Conservation (phyloP, 148 eudicot genomes). For the Rhododendron molle region DNA sequence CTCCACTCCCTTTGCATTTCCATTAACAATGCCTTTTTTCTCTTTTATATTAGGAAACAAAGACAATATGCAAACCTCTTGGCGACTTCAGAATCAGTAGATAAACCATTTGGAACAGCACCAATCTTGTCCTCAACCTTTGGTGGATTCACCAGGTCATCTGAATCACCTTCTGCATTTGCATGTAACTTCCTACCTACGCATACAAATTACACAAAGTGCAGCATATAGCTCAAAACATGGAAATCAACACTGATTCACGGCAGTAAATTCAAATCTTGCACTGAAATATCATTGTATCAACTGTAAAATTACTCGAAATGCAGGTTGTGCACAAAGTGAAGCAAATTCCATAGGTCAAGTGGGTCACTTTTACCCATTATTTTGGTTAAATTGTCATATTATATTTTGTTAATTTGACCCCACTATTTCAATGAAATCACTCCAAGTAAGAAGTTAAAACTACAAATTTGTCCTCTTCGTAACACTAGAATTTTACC, state of each 20-base stretch:
- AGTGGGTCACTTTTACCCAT: neutral
- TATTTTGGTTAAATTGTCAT: neutral
- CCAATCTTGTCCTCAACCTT: slow-evolving; percentile 92
- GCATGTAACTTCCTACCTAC: slow-evolving; percentile 77
- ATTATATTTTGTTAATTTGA: neutral
- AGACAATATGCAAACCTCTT: slow-evolving; percentile 46
- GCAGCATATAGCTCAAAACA: neutral
- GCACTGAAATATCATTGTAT: neutral
- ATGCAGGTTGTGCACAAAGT: neutral
- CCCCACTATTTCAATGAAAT: neutral
- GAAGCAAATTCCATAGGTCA: neutral
- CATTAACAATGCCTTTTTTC: neutral
- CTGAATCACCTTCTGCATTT: slow-evolving; percentile 72
- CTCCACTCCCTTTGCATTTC: neutral
- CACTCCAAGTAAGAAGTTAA: neutral
- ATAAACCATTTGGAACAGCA: slow-evolving; percentile 80
- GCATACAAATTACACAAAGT: slow-evolving; percentile 9
- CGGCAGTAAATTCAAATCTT: neutral
- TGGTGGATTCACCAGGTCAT: slow-evolving; percentile 68
- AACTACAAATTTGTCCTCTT: neutral
- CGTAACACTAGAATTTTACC: neutral
- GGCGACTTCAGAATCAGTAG: slow-evolving; percentile 91
- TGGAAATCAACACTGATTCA: neutral
- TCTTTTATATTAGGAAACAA: neutral
- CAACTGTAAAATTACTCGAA: neutral